phyloP scores from a whole-genome alignment of 1,284 basidiomycete species.

The Cystobasidium sp. region DNA sequence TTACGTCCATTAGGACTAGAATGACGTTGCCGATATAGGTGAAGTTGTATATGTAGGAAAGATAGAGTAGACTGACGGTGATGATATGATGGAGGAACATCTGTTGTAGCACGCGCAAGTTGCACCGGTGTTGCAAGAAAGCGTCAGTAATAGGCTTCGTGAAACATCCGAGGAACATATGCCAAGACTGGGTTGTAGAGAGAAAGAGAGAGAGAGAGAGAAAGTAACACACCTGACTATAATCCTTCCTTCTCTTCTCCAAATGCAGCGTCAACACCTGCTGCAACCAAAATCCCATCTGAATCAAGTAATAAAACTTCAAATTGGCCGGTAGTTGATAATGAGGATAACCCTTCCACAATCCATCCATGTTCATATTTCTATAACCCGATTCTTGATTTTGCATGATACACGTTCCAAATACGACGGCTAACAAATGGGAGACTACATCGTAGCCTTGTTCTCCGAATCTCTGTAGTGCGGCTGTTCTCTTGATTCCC shows the following conservation, averaged over 20 bases:
- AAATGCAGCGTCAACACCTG: conserved; percentile 87
- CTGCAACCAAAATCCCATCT: conserved; percentile 92
- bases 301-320: conserved; percentile 89
- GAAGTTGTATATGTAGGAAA: conserved; percentile 80
- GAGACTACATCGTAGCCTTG: conserved; percentile 90
- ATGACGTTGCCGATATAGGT: conserved; percentile 86
- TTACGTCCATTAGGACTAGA: conserved; percentile 89
- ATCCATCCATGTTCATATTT: conserved; percentile 68
- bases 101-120: conserved; percentile 60
- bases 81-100: conserved; percentile 97
- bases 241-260: conserved; percentile 90
- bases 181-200: too few species aligned
- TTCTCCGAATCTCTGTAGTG: conserved; percentile 81
- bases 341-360: conserved; percentile 85
- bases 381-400: conserved; percentile 68
- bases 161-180: too few species aligned
- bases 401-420: conserved; percentile 61
- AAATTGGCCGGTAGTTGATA: conserved; percentile 73
- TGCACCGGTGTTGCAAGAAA: neutral
- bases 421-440: conserved; percentile 72
- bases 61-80: conserved; percentile 75
- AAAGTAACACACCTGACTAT: conserved; percentile 59
- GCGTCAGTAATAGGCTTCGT: too few species aligned
- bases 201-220: too few species aligned
- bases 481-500: conserved; percentile 56